Evolutionary conservation across 75 land plant genomes (phyloP).

Genomic region (Selaginella moellendorffii): DNA sequence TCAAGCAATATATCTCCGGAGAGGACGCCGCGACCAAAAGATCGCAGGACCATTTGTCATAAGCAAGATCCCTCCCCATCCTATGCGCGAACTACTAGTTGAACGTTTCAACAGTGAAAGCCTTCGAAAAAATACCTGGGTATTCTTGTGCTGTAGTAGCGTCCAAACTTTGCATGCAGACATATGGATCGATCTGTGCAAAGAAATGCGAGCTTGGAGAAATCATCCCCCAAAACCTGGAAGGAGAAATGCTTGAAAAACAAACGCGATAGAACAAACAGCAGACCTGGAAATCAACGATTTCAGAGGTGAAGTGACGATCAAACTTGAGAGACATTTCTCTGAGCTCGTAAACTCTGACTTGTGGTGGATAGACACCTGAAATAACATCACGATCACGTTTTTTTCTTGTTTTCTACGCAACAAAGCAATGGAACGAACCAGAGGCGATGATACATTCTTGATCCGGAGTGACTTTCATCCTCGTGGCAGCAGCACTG

Average conservation of each 20-base stretch:
- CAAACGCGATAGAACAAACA: neutral
- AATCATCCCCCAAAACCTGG: conserved; percentile 74
- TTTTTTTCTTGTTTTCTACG: too few relatives aligned
- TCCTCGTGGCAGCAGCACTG: conserved; percentile 65
- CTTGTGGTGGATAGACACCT: conserved; percentile 96
- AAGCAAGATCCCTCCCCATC: conserved; percentile 91
- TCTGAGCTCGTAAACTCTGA: conserved; percentile 71
- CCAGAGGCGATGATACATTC: conserved; percentile 84
- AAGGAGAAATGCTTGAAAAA: neutral
- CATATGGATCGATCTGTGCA: conserved; percentile 90
- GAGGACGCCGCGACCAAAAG: conserved; percentile 92
- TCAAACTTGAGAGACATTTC: conserved; percentile 88
- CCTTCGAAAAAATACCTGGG: conserved; percentile 62
- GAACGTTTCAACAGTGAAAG: too few relatives aligned
- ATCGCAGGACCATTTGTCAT: conserved; percentile 93
- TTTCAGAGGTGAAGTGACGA: conserved; percentile 75
- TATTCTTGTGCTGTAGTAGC: conserved; percentile 72
- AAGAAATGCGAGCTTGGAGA: conserved; percentile 91
- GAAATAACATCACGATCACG: neutral
- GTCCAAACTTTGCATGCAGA: conserved; percentile 94
- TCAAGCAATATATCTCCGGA: conserved; percentile 83
- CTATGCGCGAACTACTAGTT: too few relatives aligned
- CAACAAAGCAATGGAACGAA: too few relatives aligned
- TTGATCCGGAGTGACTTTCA: conserved; percentile 71
- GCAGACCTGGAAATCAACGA: conserved; percentile 73